Base-by-base conservation (phyloP, 495 filamentous ascomycete genomes). In the Glutinoglossum americanum region DNA sequence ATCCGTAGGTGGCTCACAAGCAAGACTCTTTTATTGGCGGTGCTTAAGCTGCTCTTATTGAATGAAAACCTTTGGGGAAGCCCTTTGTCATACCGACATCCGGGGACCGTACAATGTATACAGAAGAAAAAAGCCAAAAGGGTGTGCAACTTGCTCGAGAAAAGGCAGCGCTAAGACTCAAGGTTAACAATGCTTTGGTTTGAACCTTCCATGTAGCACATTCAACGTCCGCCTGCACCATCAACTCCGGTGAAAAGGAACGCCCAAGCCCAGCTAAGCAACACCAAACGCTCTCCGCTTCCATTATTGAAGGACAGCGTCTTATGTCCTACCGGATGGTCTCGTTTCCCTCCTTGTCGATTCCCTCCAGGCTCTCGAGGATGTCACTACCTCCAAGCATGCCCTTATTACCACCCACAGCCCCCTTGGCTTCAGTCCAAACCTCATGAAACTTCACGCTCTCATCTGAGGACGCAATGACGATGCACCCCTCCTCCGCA, bases 391-490 rank as follows among this genome's bases (percentile, higher is more conserved):
- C 85, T 25, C 85, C 88, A 37, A 95, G 72, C 53, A 87, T 70
- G 7, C 90, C 88, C 44, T 71, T 73, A 11, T 75, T 74, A 21
- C 74, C 72, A 3, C 74, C 68, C 2, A 74, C 75, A 4, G 71
- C 71, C 67, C 77, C 83, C 60, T 72, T 75, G 11, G 76, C 72
- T 15, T 81, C 79, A 15, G 74, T 74, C 93, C 89, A 97, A 11
- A 98, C 80, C 68, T 97, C 89, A 67, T 98, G 90, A 62, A 97
- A 98, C 68, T 92, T 89, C 66, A 98, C 85, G 63, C 81, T 93
- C 66, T 86, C 83, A 69, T 96, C 92, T 63, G 89, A 95, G 27
- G 87, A 86, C 30, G 90, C 93, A 55, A 98, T 84, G 37, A 95
- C 85, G 60, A 98, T 85, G 65, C 90, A 96, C 9, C 89, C 90